A percentile compares a stretch with the other conserved stretches of the same genome.
These are phyloP conservation scores for Penicillium atrosanguineum DNA, from an alignment of 495 filamentous ascomycete species.

Conservation along the genomic window DNA sequence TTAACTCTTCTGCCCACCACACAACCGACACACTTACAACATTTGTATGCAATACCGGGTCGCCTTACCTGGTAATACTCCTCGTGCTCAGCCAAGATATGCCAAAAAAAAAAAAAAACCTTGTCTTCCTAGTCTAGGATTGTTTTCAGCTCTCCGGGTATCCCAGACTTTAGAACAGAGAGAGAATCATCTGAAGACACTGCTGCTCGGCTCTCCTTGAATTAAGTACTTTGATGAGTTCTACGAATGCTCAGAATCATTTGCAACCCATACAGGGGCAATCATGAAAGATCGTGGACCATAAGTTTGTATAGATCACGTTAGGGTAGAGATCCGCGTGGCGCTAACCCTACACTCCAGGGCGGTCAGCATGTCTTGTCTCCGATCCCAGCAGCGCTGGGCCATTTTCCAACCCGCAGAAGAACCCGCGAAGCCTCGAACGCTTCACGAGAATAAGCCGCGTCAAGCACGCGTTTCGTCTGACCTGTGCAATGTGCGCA, in stretches of 20 bases:
- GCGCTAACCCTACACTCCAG: constrained; percentile 26
- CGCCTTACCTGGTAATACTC: not conserved
- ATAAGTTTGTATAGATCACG: not conserved
- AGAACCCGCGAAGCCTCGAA: constrained; percentile 12
- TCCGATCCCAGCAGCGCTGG: constrained; percentile 13
- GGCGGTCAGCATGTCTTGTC: constrained; percentile 18
- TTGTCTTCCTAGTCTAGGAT: not conserved
- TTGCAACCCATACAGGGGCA: no score
- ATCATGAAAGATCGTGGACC: not conserved
- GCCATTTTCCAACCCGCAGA: constrained; percentile 17
- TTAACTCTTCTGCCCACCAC: not conserved
- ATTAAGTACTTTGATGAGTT: no score
- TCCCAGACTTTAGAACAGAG: not conserved
- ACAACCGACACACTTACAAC: not conserved
- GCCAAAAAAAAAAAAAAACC: no score
- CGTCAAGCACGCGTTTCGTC: constrained; percentile 14
- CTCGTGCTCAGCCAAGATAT: not conserved
- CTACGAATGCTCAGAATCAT: no score
- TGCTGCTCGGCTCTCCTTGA: no score
- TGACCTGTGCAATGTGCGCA: constrained; percentile 6
- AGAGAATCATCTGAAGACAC: no score
- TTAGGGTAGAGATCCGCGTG: constrained; percentile 20
- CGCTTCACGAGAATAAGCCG: constrained; percentile 16
- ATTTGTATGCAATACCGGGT: not conserved
- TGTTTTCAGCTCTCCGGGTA: not conserved